Conservation (phyloP, 129 eudicot genomes). For the Chrysanthemum seticuspe region DNA sequence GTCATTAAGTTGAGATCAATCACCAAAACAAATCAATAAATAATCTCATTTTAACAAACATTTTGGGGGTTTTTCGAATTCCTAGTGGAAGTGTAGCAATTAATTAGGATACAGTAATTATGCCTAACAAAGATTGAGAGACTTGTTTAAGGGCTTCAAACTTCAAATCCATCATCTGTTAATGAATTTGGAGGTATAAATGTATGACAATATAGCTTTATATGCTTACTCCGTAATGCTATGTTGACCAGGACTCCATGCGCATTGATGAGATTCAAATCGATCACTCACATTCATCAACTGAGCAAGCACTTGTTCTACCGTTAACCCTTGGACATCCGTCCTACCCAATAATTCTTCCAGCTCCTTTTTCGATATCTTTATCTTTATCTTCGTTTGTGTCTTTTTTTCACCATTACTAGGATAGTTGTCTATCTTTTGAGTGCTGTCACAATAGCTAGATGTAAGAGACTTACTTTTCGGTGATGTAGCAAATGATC, state of each 20-base stretch:
- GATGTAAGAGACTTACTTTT: neutral
- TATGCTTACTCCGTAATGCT: constrained; percentile 36
- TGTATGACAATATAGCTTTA: neutral
- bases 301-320: constrained; percentile 8
- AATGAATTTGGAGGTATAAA: too few relatives aligned
- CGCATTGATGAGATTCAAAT: constrained; percentile 11
- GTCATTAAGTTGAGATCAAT: too few relatives aligned
- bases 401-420: neutral
- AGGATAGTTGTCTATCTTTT: neutral
- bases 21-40: too few relatives aligned
- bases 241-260: too few relatives aligned
- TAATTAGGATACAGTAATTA: too few relatives aligned
- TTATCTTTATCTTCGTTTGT: constrained; percentile 47
- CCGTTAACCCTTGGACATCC: constrained; percentile 39
- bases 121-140: too few relatives aligned
- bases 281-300: too few relatives aligned
- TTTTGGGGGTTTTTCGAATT: too few relatives aligned
- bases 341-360: constrained; percentile 41
- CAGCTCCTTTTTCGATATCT: constrained; percentile 54
- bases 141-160: too few relatives aligned
- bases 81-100: too few relatives aligned
- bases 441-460: neutral
- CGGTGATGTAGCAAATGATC: neutral
- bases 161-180: too few relatives aligned
- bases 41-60: too few relatives aligned